Evolutionary conservation across 345 rosid genomes (phyloP), one percentile per base, ranked within the genome.

Genomic region (Bruguiera gymnorhiza): DNA sequence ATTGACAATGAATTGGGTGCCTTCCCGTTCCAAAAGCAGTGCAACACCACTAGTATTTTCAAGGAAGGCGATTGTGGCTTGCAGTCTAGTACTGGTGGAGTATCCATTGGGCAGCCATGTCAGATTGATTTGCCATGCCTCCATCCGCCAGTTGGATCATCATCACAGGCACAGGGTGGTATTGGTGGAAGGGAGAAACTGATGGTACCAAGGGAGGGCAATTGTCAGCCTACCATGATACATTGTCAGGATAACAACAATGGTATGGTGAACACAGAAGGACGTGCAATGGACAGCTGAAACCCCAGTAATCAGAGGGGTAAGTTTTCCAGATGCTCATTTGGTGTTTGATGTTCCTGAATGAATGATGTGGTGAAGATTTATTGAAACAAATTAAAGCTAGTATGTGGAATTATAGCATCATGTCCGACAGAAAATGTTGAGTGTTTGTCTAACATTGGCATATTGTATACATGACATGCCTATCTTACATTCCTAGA

Each of bases 1-100:
- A 83, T 89, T 50, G 90, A 83, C 53, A 63, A 59, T 43, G 91
- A 86, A 60, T 72, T 91, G 68, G 83, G 85, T 30, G 73, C 66
- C 59, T 78, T 79, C 70, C 86, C 88, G 13, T 75, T 81, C 76
- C 77, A 78, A 66, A 81, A 80, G 74, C 81, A 69, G 73, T 65
- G 79, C 58, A 52, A 36, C 55, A 36, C 75, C 60, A 32, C 29
- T 66, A 53, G 79, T 59, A 24, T 67, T 26, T 65, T 70, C 73
- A 72, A 73, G 75, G 87, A 83, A 73, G 86, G 81, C 43, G 77
- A 78, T 66, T 75, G 76, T 23, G 67, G 79, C 15, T 15, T 72
- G 66, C 81, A 60, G 34, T 52, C 75, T 6, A 53, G 53, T 31
- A 66, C 67, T 23, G 81, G 54, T 15, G 16, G 59, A 23, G 59